A percentile compares a stretch with the other conserved stretches of the same genome.
Evolutionary conservation across 2,329 filamentous ascomycete genomes (phyloP).

Genomic region (Ophiostoma montium): DNA sequence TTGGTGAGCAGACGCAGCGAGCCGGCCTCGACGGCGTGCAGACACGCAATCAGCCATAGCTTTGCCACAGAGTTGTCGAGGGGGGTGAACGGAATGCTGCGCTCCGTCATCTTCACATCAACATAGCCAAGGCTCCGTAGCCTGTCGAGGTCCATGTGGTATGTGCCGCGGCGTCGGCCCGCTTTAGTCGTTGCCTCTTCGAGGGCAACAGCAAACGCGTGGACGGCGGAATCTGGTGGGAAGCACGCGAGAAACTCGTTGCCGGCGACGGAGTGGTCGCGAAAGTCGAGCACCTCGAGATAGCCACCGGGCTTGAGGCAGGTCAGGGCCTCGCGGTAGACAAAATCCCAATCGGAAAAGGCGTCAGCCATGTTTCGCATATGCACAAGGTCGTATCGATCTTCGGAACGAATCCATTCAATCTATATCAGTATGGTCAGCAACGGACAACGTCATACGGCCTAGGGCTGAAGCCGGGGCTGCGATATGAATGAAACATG

Average conservation of each 20-base stretch:
- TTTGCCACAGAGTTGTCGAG: slow-evolving; percentile 27
- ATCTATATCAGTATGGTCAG: not conserved
- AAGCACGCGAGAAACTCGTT: slow-evolving; percentile 18
- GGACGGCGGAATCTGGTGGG: slow-evolving; percentile 29
- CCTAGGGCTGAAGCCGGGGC: no score
- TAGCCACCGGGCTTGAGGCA: slow-evolving; percentile 39
- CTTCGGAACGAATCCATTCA: slow-evolving; percentile 39
- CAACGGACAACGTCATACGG: no score
- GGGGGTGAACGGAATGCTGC: slow-evolving; percentile 32
- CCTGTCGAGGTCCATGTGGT: slow-evolving; percentile 15
- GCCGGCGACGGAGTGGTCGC: slow-evolving; percentile 21
- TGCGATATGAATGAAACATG: no score
- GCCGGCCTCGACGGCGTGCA: slow-evolving; percentile 28
- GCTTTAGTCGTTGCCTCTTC: slow-evolving; percentile 30
- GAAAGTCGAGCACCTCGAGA: slow-evolving; percentile 32
- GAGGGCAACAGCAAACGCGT: slow-evolving; percentile 13
- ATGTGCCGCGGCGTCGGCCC: slow-evolving; percentile 11
- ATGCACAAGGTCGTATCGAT: slow-evolving; percentile 43
- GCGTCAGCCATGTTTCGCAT: slow-evolving; percentile 41
- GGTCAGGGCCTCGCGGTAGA: slow-evolving; percentile 37
- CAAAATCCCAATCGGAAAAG: slow-evolving; percentile 39
- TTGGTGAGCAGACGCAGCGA: slow-evolving; percentile 37
- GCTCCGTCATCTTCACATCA: slow-evolving; percentile 27
- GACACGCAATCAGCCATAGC: slow-evolving; percentile 29
- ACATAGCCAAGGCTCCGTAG: slow-evolving; percentile 30